phyloP scores from a whole-genome alignment of 352 stramenopile genomes.

The Phytophthora megakarya region DNA sequence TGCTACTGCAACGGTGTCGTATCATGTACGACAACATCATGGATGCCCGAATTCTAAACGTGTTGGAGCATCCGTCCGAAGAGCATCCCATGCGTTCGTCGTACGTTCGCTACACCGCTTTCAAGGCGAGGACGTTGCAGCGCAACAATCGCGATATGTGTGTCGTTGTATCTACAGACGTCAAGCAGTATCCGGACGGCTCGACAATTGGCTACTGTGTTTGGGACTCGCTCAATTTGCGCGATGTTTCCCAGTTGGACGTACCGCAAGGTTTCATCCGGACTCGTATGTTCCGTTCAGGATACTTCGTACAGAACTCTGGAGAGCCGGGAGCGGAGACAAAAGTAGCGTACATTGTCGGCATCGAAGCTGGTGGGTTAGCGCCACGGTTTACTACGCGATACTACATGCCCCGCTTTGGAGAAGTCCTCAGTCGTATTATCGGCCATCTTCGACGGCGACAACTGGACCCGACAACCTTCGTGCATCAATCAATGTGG shows the following conservation, averaged over 20 bases:
- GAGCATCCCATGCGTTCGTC: slow-evolving; percentile 39
- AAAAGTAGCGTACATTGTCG: slow-evolving; percentile 47
- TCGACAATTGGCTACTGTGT: slow-evolving; percentile 57
- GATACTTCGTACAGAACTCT: slow-evolving; percentile 47
- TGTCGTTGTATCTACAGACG: slow-evolving; percentile 48
- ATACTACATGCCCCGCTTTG: slow-evolving; percentile 48
- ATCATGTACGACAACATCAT: slow-evolving; percentile 54
- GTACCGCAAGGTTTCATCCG: slow-evolving; percentile 41
- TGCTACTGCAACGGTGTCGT: slow-evolving; percentile 40
- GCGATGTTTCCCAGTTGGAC: slow-evolving; percentile 39
- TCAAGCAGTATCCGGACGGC: slow-evolving; percentile 39
- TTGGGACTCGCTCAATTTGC: slow-evolving; percentile 52
- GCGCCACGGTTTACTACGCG: slow-evolving; percentile 37
- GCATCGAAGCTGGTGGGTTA: slow-evolving; percentile 46
- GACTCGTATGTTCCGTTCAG: slow-evolving; percentile 48
- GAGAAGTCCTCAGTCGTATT: slow-evolving; percentile 43
- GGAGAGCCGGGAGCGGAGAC: slow-evolving; percentile 31
- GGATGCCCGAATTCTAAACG: slow-evolving; percentile 42
- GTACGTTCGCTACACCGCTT: slow-evolving; percentile 54
- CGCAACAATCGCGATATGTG: slow-evolving; percentile 49
- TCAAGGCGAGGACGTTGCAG: slow-evolving; percentile 38
- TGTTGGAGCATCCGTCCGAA: slow-evolving; percentile 41
- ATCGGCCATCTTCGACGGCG: slow-evolving; percentile 34
- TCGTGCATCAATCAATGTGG: slow-evolving; percentile 39
- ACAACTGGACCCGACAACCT: slow-evolving; percentile 38